Base-by-base conservation (phyloP, 2,329 filamentous ascomycete species). In the Saccharata proteae region DNA sequence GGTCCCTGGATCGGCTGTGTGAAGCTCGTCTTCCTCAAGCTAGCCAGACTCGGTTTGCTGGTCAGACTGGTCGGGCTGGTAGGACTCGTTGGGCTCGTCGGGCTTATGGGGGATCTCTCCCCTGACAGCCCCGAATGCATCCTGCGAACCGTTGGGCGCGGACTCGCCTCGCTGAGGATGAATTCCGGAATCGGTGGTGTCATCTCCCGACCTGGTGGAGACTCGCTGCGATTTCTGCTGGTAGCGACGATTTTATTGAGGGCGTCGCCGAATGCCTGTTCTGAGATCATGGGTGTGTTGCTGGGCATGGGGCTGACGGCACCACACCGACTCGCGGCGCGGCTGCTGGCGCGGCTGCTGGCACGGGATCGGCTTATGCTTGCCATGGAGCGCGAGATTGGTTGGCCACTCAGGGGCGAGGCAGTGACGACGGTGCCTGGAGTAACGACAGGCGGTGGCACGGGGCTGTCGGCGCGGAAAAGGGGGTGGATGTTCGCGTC, bases 401-500 rank as follows among this genome's bases (percentile, higher is more conserved):
- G 57, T 41, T 76, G 70, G 4, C 74, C 79, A 3, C 74, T 75
- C 23, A 75, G 68, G 1, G 79, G 79, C 3, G 79, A 75, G 0
- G 79, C 80, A 8, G 74, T 62, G 29, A 86, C 77, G 11, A 77
- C 65, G 0, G 80, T 86, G 1, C 78, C 77, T 0, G 77, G 74
- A 0, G 77, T 80, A 2, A 69, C 65, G 5, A 71, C 56, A 1
- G 79, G 71, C 1, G 78, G 74, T 6, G 78, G 77, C 2, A 64
- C 67, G 0, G 77, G 77, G 23, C 74, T 80, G 47, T 82, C 77
- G 5, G 75, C 76, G 37, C 80, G 68, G 59, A 86, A 85, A 3
- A 86, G 65, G 6, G 80, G 80, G 50, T 86, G 80, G 26, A 85
- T 84, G 46, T 84, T 73, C 3, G 74, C 64, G 49, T 85, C 77